Base-by-base conservation (phyloP, 352 stramenopile species). In the Pythium scleroteichum region DNA sequence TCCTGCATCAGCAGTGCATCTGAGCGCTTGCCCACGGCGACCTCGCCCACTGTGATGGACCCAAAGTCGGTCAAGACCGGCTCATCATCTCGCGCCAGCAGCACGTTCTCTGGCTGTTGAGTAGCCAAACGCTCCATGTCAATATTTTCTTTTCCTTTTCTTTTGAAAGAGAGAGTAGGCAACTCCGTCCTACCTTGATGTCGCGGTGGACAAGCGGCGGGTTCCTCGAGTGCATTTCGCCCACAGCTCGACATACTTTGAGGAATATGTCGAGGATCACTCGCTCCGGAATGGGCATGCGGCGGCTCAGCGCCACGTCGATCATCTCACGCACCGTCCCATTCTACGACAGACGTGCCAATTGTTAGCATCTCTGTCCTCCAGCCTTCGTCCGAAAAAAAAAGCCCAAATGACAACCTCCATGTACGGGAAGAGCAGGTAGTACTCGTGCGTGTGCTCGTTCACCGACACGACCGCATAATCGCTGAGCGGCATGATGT, bases 1-100 rank as follows among this genome's bases (percentile, higher is more conserved):
- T 97, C 88, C 64, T 97, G 88, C 2, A 95, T 52, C 45, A 92
- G 52, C n/a, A 96, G 55, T 8, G 88, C 88, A 47, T 97, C 88
- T 0, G 78, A 75, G 7, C 86, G 82, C 54, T 82, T 91, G 9
- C 71, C 62, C 29, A 97, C 82, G 8, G 59, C 71, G 24, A 90
- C 68, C 47, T 95, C 76, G 20, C 77, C 85, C 45, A 72, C 69
- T 10, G 72, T 76, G 50, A 89, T 69, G 1, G 86, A 96, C 0
- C 88, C 88, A 76, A 97, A 96, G 61, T 97, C 88, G n/a, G 86
- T 96, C 53, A 97, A 63, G 35, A 97, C 62, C 3, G 87, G 87
- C 51, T 93, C 85, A n/a, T 78, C 66, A 16, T 91, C 76, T 32
- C 87, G 74, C 0, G 80, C 81, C 27, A 97, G 57, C 76, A 97